Conservation (phyloP, 768 basidiomycete species). For the Termitomyces sp. region DNA sequence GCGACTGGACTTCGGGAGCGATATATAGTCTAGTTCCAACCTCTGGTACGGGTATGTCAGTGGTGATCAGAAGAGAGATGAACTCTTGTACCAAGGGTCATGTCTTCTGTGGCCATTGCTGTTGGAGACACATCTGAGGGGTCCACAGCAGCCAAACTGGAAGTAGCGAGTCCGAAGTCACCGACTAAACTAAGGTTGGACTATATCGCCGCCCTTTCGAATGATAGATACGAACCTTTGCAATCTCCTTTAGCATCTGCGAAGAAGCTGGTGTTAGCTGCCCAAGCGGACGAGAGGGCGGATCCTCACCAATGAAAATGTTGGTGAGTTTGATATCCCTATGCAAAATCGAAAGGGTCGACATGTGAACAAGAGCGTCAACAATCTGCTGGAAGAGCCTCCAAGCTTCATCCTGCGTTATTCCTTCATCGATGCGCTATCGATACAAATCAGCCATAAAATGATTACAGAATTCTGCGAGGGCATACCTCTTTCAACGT, state of each 20-base stretch:
- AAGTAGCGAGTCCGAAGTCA: slow-evolving; percentile 90
- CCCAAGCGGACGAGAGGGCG: not conserved
- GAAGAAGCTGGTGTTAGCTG: slow-evolving; percentile 12
- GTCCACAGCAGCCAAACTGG: slow-evolving; percentile 73
- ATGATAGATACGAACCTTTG: slow-evolving; percentile 43
- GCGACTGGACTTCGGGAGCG: slow-evolving; percentile 81
- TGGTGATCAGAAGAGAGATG: not conserved
- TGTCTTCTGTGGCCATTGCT: slow-evolving; percentile 47
- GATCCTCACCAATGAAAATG: slow-evolving; percentile 74
- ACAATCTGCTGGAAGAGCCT: slow-evolving; percentile 83
- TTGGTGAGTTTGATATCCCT: slow-evolving; percentile 91
- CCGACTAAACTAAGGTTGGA: slow-evolving; percentile 49
- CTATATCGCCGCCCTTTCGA: not conserved
- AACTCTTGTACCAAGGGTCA: slow-evolving; percentile 58
- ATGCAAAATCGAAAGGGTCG: slow-evolving; percentile 79
- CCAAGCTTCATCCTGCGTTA: slow-evolving; percentile 86
- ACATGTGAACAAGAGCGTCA: slow-evolving; percentile 88
- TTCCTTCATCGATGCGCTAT: slow-evolving; percentile 73
- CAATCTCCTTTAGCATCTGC: slow-evolving; percentile 78
- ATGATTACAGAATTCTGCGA: slow-evolving; percentile 2
- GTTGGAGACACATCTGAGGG: slow-evolving; percentile 58
- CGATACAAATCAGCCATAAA: not conserved
- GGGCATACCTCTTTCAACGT: slow-evolving; percentile 71
- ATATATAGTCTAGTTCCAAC: slow-evolving; percentile 92
- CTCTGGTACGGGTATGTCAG: slow-evolving; percentile 34